Base-by-base conservation (phyloP, 495 filamentous ascomycete genomes). In the Podospora bellae-mahoneyi region DNA sequence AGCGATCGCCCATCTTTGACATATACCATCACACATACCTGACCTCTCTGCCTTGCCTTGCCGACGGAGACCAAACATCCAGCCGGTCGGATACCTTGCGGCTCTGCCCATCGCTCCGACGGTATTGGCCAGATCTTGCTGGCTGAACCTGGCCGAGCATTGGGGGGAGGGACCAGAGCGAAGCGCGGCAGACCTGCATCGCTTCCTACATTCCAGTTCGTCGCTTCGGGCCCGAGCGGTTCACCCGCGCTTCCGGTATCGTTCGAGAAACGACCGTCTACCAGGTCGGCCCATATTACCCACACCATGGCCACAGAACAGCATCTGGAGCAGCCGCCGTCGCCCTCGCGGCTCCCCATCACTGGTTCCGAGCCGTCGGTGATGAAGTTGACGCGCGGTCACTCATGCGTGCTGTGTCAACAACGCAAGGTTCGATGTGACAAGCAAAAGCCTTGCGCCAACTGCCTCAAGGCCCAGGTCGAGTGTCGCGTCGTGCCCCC, bases 341-440 rank as follows among this genome's bases (percentile, higher is more conserved):
- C 77, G 68, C 76, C 74, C 68, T 76, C 65, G 73, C 69, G 72
- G 69, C 69, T 63, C 65, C 34, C 71, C 62, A 70, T 68, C 60
- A 66, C 73, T 65, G 75, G 61, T 44, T 48, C 61, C 16, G 61
- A 80, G 67, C 68, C 77, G 48, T 78, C 78, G 72, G 76, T 74
- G 64, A 76, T 84, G 69, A 84, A 84, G 71, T 77, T 84, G 73
- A 84, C 82, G 23, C 76, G 82, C 65, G 82, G 82, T 53, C 86
- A 85, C 72, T 89, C 88, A 44, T 91, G 88, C 70, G 83, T 89
- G 53, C 74, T 88, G 58, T 91, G 89, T 71, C 85, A 88, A 70
- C 86, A 86, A 68, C 82, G 88, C 61, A 91, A 90, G 76, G 89
- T 90, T 62, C 85, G 84, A 66, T 91, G 89, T 75, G 87, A 90